Conservation (phyloP, 2,329 filamentous ascomycete genomes). For the Neurospora crassa region DNA sequence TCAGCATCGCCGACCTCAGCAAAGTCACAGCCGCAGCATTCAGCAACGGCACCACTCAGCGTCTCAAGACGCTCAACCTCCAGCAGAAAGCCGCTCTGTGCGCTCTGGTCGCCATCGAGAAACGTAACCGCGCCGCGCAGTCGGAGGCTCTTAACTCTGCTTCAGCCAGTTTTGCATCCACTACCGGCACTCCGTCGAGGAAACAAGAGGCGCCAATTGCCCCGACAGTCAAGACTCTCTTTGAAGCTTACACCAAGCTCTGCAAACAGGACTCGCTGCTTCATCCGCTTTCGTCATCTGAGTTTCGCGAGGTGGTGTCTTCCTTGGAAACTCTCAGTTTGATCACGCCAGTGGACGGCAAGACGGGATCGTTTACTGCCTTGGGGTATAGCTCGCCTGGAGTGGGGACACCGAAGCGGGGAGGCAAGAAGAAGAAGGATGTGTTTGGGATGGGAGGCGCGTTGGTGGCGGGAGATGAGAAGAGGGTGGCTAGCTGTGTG, state of each 20-base stretch:
- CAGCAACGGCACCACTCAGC: constrained; percentile 76
- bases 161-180: constrained; percentile 16
- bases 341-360: constrained; percentile 60
- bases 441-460: constrained; percentile 37
- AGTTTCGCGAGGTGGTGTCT: constrained; percentile 87
- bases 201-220: constrained; percentile 37
- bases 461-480: constrained; percentile 50
- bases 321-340: constrained; percentile 84
- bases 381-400: constrained; percentile 15
- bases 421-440: constrained; percentile 47
- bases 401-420: constrained; percentile 62
- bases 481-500: constrained; percentile 67
- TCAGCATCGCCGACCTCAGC: constrained; percentile 83
- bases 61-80: constrained; percentile 79
- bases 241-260: constrained; percentile 70
- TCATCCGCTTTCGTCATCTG: constrained; percentile 79
- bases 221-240: constrained; percentile 76
- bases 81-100: constrained; percentile 96
- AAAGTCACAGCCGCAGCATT: constrained; percentile 85
- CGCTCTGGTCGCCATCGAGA: constrained; percentile 78
- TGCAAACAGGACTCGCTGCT: constrained; percentile 84
- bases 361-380: constrained; percentile 53
- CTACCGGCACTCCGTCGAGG: constrained; percentile 42
- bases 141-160: constrained; percentile 20
- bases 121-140: constrained; percentile 50